Evolutionary conservation across 2,329 filamentous ascomycete genomes (phyloP).

Genomic region (Dryadomyces quercivorus): DNA sequence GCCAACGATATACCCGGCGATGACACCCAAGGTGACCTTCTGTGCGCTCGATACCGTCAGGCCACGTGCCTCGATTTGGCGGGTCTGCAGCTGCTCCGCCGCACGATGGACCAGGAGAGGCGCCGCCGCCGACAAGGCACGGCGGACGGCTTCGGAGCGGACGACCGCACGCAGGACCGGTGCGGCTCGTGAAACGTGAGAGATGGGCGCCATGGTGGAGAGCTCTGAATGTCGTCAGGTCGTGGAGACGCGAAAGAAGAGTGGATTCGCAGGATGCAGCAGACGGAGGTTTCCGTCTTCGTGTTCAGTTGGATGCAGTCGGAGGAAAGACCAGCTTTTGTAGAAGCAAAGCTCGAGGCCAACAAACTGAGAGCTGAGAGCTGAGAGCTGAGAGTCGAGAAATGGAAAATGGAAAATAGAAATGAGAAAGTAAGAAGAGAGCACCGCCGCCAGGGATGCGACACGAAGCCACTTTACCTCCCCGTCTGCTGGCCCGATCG

Average conservation of each 20-base stretch:
- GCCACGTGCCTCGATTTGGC: conserved; percentile 5
- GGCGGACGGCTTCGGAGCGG: conserved; percentile 7
- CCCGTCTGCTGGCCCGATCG: neutral
- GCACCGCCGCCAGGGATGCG: neutral
- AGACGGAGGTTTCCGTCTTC: neutral
- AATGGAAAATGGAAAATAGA: neutral
- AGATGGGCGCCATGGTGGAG: conserved; percentile 6
- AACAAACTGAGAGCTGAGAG: neutral
- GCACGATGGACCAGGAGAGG: conserved; percentile 8
- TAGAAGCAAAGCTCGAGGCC: neutral
- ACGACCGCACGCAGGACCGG: conserved; percentile 9
- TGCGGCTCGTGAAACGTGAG: neutral
- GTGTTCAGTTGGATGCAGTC: no score
- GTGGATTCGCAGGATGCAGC: no score
- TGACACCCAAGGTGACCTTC: conserved; percentile 57
- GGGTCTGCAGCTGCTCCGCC: neutral
- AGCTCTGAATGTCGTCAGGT: no score
- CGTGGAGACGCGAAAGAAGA: no score
- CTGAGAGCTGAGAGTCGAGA: neutral
- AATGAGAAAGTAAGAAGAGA: neutral
- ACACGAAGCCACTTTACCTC: neutral
- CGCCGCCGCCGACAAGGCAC: conserved; percentile 5
- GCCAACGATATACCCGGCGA: conserved; percentile 41
- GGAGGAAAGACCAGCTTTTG: neutral
- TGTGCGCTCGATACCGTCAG: conserved; percentile 56